Evolutionary conservation across 352 stramenopile genomes (phyloP), one percentile per base, ranked within the genome.

Genomic region (Globisporangium spinosum): DNA sequence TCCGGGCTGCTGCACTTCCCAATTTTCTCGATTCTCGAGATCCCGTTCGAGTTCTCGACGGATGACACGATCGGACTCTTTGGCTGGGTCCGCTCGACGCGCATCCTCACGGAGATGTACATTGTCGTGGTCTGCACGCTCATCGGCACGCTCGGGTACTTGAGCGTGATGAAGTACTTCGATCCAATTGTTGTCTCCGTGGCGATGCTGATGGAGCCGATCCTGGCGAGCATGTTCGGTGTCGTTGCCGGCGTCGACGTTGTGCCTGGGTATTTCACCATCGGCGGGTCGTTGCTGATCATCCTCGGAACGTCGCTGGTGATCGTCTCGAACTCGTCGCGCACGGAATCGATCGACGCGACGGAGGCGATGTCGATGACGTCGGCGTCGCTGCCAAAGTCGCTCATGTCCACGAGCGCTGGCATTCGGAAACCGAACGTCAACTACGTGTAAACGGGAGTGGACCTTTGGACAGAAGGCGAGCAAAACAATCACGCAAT

Each of bases 81-180:
- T 53, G 91, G 91, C 27, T 98, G 90, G 91, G 61, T 94, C 12
- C 72, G 89, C 67, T 71, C 72, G n/a, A 83, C 74, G 10, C 82
- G 87, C 22, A 68, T 93, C n/a, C 67, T 75, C 49, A 82, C 87
- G 1, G 90, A 96, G 71, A 61, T 91, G 7, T 96, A 93, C 57
- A 84, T 97, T 60, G 89, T 94, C 13, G 55, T 97, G 27, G 78
- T 97, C 22, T 97, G 90, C 64, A 96, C 91, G 40, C 74, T 94
- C 13, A 66, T 96, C 0, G 89, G 91, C 61, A 96, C 87, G 12
- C 83, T 94, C 51, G 89, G 89, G 12, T 98, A 95, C 67, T 70
- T 98, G 53, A 79, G 79, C 2, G 87, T 93, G 12, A 90, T 98
- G 81, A 97, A 98, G 63, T 97, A 98, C 74, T 98, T 98, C 54